Base-by-base conservation (phyloP, 2,329 filamentous ascomycete genomes). In the Stagonosporopsis vannaccii region DNA sequence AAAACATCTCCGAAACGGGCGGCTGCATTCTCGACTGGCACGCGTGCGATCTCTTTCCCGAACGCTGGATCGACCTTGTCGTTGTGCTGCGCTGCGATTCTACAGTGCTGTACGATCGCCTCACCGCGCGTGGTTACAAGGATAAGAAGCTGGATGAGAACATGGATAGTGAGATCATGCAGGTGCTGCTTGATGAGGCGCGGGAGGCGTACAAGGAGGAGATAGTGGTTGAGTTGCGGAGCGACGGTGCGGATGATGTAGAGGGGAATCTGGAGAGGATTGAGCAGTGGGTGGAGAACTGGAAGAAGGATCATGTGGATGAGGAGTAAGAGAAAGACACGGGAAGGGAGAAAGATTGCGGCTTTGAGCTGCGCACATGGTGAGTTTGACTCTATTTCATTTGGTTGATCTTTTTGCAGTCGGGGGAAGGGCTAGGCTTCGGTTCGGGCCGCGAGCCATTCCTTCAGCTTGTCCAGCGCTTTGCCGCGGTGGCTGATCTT, bases 21-120 rank as follows among this genome's bases (percentile, higher is more conserved):
- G 95, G 95, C 19, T 91, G 87, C 76, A 87, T 99, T 66, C 90
- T 99, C 71, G 95, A 99, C 79, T 99, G 95, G 94, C 95, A 99
- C 78, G 94, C 93, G 2, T 98, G 94, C 79, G 95, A 98, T 70
- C 79, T 98, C 20, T 98, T 98, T 72, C 95, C 95, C 2, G 88
- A 90, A 73, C 90, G 90, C 71, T 96, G 93, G 91, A 90, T 99
- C 71, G 95, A 99, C 75, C 84, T 99, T 2, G 93, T 99, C 0
- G 90, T 98, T 5, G 95, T 99, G 51, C 77, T 99, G 61, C 84
- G 95, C 41, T 91, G 90, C 52, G 87, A 95, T 66, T 92, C 91
- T 17, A 86, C 85, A 19, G 81, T 89, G 13, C 84, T 97, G 2
- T 98, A 95, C 73, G 95, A 99, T 75, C 86, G 95, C 49, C 79